Conservation (phyloP, 2,329 filamentous ascomycete species). For the Chaetothyriales sp. region DNA sequence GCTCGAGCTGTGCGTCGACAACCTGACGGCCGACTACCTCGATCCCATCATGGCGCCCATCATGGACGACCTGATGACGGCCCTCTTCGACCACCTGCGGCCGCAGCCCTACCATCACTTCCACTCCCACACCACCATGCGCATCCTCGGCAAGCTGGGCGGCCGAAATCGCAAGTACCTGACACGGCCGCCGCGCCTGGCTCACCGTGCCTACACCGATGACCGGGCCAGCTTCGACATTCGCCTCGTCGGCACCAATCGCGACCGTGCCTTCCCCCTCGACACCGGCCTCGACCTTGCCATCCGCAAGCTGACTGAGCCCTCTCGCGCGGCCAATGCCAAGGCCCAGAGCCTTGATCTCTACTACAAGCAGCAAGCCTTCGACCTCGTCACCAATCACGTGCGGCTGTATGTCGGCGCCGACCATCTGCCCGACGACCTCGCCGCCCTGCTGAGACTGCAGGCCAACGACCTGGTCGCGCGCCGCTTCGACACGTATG, state of each 20-base stretch:
- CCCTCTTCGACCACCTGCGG: conserved; percentile 86
- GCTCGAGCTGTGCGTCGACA: conserved; percentile 92
- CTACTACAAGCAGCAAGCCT: conserved; percentile 87
- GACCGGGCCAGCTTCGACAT: conserved; percentile 80
- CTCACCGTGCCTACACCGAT: conserved; percentile 74
- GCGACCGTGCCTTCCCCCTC: conserved; percentile 75
- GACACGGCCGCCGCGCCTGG: conserved; percentile 71
- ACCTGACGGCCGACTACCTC: conserved; percentile 91
- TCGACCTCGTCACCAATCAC: conserved; percentile 75
- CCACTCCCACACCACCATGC: conserved; percentile 93
- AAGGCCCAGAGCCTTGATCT: conserved; percentile 54
- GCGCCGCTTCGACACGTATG: conserved; percentile 55
- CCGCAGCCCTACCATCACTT: conserved; percentile 94
- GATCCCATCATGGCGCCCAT: conserved; percentile 99
- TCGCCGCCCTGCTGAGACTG: conserved; percentile 68
- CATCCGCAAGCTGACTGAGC: conserved; percentile 73
- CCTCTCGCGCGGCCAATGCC: conserved; percentile 47
- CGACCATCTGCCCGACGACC: conserved; percentile 78
- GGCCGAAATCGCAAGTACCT: conserved; percentile 93
- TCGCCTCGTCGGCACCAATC: conserved; percentile 75
- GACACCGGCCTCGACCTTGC: conserved; percentile 79
- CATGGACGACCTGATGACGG: conserved; percentile 97
- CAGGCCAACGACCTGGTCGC: conserved; percentile 75
- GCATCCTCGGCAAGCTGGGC: conserved; percentile 90
- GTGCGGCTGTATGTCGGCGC: conserved; percentile 80